A percentile compares a stretch with the other conserved stretches of the same genome.
These are phyloP conservation scores for Populus hybrid DNA, from an alignment of 441 rosid species.

Conservation along the genomic window DNA sequence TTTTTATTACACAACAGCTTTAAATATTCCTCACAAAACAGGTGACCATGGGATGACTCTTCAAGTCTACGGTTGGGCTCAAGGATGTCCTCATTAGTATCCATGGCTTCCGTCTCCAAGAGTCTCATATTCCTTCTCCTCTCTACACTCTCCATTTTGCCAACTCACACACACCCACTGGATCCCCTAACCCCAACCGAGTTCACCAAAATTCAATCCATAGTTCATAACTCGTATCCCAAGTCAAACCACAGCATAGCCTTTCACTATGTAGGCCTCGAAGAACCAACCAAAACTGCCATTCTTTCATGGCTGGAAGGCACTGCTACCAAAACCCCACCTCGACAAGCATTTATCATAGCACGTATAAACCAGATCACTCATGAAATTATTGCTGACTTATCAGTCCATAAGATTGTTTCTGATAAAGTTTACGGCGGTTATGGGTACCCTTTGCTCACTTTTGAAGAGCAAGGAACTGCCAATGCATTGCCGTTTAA, in stretches of 20 bases:
- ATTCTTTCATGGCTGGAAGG: slow-evolving; percentile 28
- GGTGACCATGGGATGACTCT: not conserved
- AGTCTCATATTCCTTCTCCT: slow-evolving; percentile 15
- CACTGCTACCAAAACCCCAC: slow-evolving; percentile 10
- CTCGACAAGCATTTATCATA: slow-evolving; percentile 33
- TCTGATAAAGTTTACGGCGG: slow-evolving; percentile 25
- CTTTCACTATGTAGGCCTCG: slow-evolving; percentile 40
- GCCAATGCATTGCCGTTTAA: slow-evolving; percentile 20
- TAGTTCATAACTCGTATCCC: slow-evolving; percentile 13
- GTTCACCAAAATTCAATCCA: slow-evolving; percentile 19
- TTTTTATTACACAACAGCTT: no score
- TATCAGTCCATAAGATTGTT: slow-evolving; percentile 12
- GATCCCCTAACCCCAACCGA: slow-evolving; percentile 33
- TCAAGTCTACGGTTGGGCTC: not conserved
- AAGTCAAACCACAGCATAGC: slow-evolving; percentile 7
- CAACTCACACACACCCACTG: slow-evolving; percentile 23
- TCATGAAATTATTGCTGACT: slow-evolving; percentile 32
- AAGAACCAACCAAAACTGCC: slow-evolving; percentile 35
- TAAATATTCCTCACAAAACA: no score
- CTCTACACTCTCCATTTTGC: not conserved
- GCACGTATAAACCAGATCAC: slow-evolving; percentile 24
- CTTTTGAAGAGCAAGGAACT: slow-evolving; percentile 17
- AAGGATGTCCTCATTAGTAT: not conserved
- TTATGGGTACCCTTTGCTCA: slow-evolving; percentile 33
- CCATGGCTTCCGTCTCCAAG: slow-evolving; percentile 18